Evolutionary conservation across 169 alveolate genomes (phyloP).

Genomic region (Plasmodium falciparum): DNA sequence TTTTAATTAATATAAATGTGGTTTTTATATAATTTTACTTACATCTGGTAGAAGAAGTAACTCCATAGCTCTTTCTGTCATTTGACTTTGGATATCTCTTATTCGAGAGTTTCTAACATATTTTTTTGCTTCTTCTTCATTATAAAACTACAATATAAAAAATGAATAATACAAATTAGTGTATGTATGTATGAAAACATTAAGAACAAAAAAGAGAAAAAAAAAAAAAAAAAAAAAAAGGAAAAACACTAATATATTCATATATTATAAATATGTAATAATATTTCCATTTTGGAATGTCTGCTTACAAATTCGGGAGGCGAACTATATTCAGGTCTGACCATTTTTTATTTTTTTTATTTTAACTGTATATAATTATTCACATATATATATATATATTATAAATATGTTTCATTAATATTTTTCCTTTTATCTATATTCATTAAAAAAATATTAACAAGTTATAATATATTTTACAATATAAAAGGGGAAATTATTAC

Average conservation of each 20-base stretch:
- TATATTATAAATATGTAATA: too few relatives aligned
- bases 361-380: background rate
- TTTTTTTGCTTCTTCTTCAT: conserved; percentile 92
- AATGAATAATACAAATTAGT: background rate
- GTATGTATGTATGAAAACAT: background rate
- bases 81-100: conserved; percentile 93
- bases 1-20: background rate
- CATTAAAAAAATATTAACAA: too few relatives aligned
- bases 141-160: conserved; percentile 86
- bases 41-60: conserved; percentile 90
- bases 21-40: conserved; percentile 5
- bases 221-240: too few relatives aligned
- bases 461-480: too few relatives aligned
- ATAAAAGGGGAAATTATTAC: too few relatives aligned
- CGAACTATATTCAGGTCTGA: conserved; percentile 73
- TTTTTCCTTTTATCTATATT: too few relatives aligned
- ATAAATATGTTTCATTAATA: too few relatives aligned
- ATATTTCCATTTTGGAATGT: background rate
- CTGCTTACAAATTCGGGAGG: conserved; percentile 69
- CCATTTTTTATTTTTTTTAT: conserved; percentile 29
- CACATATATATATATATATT: too few relatives aligned
- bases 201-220: too few relatives aligned
- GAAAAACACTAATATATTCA: background rate
- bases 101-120: conserved; percentile 93
- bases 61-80: conserved; percentile 95